A percentile compares a stretch with the other conserved stretches of the same genome.
phyloP scores from a whole-genome alignment of 1,284 basidiomycete species.

The Rhodotorula sp. region DNA sequence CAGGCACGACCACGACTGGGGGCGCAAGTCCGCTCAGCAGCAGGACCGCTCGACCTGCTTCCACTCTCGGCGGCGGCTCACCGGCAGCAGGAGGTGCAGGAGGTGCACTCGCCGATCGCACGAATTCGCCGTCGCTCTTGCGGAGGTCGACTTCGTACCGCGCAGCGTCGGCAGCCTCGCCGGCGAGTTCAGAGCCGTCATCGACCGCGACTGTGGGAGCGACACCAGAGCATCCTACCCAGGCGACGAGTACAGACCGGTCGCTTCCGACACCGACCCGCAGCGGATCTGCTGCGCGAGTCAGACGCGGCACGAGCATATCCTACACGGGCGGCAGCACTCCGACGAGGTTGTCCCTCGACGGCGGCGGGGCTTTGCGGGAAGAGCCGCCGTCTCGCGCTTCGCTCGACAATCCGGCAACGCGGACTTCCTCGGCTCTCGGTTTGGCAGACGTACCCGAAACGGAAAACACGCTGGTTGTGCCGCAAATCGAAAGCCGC shows the following conservation, averaged over 20 bases:
- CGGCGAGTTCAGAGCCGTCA: not conserved
- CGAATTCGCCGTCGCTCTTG: constrained; percentile 4
- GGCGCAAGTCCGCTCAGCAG: not conserved
- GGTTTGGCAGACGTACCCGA: not conserved
- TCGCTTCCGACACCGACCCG: constrained; percentile 5
- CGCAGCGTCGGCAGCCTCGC: not conserved
- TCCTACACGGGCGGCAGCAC: not conserved
- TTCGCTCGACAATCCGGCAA: not conserved
- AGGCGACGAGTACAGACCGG: constrained; percentile 16
- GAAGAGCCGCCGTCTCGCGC: not conserved
- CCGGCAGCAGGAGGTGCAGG: not conserved
- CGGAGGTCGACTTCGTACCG: constrained; percentile 15
- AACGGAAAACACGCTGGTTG: not conserved
- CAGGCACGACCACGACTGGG: not conserved
- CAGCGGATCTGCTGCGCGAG: not conserved
- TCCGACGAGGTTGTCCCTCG: not conserved
- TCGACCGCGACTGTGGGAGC: not conserved
- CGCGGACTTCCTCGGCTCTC: not conserved
- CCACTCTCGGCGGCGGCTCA: too few relatives aligned
- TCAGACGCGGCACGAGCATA: not conserved
- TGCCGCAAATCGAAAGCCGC: not conserved
- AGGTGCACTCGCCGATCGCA: not conserved
- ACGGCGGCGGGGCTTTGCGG: not conserved
- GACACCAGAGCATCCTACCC: not conserved
- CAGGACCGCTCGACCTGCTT: too few relatives aligned